phyloP scores from a whole-genome alignment of 2,329 filamentous ascomycete genomes.

The Diatrype stigma region DNA sequence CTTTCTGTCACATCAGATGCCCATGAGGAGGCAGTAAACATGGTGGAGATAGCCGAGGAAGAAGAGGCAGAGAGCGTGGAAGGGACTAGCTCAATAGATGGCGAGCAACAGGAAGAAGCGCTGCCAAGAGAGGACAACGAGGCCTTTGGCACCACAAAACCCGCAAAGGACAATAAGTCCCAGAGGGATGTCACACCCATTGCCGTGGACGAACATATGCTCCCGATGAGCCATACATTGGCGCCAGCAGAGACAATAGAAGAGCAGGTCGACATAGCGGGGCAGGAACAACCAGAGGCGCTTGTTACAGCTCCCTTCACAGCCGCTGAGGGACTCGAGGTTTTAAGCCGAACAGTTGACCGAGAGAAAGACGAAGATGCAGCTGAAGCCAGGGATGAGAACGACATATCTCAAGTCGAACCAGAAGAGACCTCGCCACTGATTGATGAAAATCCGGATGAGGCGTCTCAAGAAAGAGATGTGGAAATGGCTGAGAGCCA shows the following conservation, averaged over 20 bases:
- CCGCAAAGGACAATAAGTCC: neutral
- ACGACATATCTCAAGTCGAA: neutral
- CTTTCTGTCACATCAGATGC: neutral
- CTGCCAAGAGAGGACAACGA: conserved; percentile 4
- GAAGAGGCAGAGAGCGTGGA: conserved; percentile 15
- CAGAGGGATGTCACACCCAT: no score
- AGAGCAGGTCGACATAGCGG: conserved; percentile 3
- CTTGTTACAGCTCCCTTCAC: conserved; percentile 9
- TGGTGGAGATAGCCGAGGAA: neutral
- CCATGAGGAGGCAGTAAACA: neutral
- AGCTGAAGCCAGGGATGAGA: conserved; percentile 10
- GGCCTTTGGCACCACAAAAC: neutral
- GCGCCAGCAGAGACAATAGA: neutral
- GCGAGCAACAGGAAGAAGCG: conserved; percentile 13
- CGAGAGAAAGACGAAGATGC: conserved; percentile 3
- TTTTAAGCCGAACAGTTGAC: conserved; percentile 17
- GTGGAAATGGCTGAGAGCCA: neutral
- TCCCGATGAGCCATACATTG: neutral
- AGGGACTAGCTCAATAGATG: conserved; percentile 5
- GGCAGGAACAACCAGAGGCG: conserved; percentile 3
- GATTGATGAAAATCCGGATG: neutral
- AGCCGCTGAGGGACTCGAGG: conserved; percentile 25
- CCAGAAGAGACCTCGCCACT: neutral
- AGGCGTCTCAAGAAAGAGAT: neutral
- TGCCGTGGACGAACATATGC: neutral